Evolutionary conservation across 495 filamentous ascomycete species (phyloP), one percentile per base, ranked within the genome.

Genomic region (Aspergillus avenaceus): DNA sequence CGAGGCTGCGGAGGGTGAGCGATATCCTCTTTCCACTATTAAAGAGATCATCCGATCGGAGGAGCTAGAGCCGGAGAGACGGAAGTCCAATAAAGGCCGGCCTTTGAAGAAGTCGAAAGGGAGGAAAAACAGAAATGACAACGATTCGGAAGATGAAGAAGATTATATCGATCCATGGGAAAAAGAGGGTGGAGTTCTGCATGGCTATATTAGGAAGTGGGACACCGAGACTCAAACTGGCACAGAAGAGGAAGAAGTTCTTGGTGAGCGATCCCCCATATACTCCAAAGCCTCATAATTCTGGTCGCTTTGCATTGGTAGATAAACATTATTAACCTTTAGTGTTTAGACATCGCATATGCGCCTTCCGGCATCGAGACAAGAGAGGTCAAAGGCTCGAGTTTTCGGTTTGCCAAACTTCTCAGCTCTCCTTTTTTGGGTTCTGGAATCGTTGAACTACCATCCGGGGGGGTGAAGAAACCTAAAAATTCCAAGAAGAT

Each of bases 401-500:
- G 80, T 14, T 97, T 97, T 73, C 77, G 78, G 23, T 96, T 91
- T 60, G 88, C 88, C 9, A 97, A 97, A 70, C 84, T 90, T 36
- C 78, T 91, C 22, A 90, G 83, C 38, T 74, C 87, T 32, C 80
- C 85, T 1, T 96, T 93, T 72, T 87, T 96, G 56, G 91, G 90
- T 29, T 82, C 84, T 2, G 93, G 93, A 0, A 81, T 97, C 47
- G 85, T 98, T 25, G 91, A 97, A 41, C 69, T 98, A 14, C 88
- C 90, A 5, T 84, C 88, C 2, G 84, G 85, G 4, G 84, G 84
- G 14, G 76, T 84, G 41, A 98, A 98, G 77, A 79, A 85, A 54
- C 78, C 82, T 14, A 98, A 97, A 75, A 96, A 95, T 59, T 84
- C 85, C 4, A 80, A 92, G 45, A 89, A 86, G 67, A 96, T 96